A percentile compares a stretch with the other conserved stretches of the same genome.
phyloP scores from a whole-genome alignment of 176 grass and related monocot species.

The Zea luxurians region DNA sequence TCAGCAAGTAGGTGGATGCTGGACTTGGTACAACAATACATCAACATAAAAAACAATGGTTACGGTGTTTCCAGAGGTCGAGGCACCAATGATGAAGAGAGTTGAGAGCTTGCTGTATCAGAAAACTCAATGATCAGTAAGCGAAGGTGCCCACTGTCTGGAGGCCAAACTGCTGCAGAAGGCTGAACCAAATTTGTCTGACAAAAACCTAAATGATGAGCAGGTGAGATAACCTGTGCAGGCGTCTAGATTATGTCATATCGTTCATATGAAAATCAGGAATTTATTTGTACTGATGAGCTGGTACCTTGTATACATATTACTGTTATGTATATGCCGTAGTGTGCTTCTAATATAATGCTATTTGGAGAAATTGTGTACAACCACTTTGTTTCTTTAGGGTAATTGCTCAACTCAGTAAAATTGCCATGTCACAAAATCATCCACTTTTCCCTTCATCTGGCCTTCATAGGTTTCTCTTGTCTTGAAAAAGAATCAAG shows the following conservation, averaged over 20 bases:
- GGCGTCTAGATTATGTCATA: neutral
- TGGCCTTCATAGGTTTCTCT: neutral
- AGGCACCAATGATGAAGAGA: neutral
- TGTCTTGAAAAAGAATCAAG: neutral
- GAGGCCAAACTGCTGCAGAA: neutral
- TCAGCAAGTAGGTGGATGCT: neutral
- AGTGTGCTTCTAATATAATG: neutral
- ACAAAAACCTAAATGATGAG: neutral
- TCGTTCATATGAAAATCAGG: neutral
- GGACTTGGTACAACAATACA: neutral
- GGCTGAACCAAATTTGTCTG: neutral
- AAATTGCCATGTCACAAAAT: neutral
- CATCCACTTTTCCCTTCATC: neutral
- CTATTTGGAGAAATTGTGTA: neutral
- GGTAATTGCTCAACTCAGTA: neutral
- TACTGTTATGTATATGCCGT: neutral
- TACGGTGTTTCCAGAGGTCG: neutral
- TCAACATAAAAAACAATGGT: neutral
- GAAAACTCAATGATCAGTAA: neutral
- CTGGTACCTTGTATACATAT: neutral
- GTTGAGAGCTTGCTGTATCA: neutral
- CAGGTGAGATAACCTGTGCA: neutral
- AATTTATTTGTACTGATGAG: slow-evolving; percentile 3
- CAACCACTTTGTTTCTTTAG: neutral
- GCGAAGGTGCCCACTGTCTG: neutral